phyloP scores from a whole-genome alignment of 306 rosid species.

The Neltuma alba region DNA sequence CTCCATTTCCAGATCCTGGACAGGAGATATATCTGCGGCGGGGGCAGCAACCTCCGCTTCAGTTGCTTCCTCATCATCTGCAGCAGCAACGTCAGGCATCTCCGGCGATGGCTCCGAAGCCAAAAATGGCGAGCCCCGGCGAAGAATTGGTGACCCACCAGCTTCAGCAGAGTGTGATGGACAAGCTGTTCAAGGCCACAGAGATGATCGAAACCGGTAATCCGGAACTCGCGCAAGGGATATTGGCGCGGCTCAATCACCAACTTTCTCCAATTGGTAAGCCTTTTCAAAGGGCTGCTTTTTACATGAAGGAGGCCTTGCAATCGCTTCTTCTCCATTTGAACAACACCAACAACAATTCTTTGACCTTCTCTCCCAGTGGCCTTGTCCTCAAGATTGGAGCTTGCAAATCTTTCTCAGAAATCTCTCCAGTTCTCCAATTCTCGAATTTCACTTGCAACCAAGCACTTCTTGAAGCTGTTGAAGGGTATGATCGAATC shows the following conservation, averaged over 20 bases:
- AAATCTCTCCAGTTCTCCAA: constrained; percentile 84
- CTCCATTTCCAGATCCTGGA: constrained; percentile 51
- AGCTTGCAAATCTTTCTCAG: constrained; percentile 89
- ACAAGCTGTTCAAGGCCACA: constrained; percentile 77
- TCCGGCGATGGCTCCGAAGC: constrained; percentile 38
- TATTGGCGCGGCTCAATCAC: constrained; percentile 99
- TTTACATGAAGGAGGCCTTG: constrained; percentile 86
- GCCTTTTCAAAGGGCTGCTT: constrained; percentile 98
- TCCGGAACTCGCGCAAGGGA: constrained; percentile 95
- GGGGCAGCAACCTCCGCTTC: constrained; percentile 53
- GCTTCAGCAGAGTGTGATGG: constrained; percentile 69
- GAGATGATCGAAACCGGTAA: constrained; percentile 86
- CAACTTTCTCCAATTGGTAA: constrained; percentile 89
- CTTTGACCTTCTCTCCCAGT: constrained; percentile 57
- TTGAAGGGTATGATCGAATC: constrained; percentile 64
- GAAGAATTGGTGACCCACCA: constrained; percentile 65
- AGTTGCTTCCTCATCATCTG: constrained; percentile 53
- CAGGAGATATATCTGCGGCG: constrained; percentile 52
- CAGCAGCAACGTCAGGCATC: constrained; percentile 64
- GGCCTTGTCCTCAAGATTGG: constrained; percentile 72
- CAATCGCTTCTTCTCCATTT: constrained; percentile 58
- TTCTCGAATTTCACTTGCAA: constrained; percentile 86
- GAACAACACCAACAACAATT: constrained; percentile 38
- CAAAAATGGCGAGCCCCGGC: constrained; percentile 46
- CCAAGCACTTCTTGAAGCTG: constrained; percentile 88